Conservation (phyloP, 2,329 filamentous ascomycete genomes). For the Madurella fahalii region DNA sequence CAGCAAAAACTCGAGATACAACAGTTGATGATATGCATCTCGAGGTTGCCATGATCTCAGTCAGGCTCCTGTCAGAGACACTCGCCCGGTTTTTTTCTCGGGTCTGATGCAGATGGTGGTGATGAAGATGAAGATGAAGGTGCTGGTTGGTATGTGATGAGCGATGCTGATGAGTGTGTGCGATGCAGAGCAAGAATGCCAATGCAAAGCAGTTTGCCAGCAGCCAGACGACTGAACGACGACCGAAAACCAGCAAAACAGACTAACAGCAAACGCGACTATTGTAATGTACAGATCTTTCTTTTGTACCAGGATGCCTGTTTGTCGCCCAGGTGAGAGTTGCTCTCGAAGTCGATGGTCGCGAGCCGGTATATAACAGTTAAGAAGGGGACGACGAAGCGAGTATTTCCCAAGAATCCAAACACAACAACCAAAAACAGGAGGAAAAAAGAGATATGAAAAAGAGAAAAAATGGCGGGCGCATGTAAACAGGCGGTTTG, state of each 20-base stretch:
- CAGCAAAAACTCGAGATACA: conserved; percentile 19
- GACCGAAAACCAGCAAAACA: conserved; percentile 41
- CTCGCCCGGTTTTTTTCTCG: conserved; percentile 12
- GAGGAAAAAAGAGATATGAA: conserved; percentile 24
- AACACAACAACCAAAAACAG: conserved; percentile 25
- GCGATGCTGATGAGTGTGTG: conserved; percentile 33
- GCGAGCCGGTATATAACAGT: conserved; percentile 33
- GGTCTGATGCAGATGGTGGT: conserved; percentile 8
- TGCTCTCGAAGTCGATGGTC: conserved; percentile 28
- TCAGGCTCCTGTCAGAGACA: conserved; percentile 18
- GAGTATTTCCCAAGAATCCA: conserved; percentile 27
- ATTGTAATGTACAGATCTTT: conserved; percentile 55
- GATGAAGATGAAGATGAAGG: conserved; percentile 27
- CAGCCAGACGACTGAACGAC: conserved; percentile 38
- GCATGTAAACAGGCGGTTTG: conserved; percentile 24
- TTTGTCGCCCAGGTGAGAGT: conserved; percentile 34
- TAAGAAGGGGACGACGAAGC: conserved; percentile 22
- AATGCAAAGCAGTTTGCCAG: conserved; percentile 33
- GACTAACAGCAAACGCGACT: conserved; percentile 41
- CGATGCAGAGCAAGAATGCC: conserved; percentile 19
- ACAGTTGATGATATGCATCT: conserved; percentile 15
- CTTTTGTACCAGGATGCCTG: conserved; percentile 38
- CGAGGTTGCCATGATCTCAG: conserved; percentile 17
- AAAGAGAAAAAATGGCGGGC: conserved; percentile 24
- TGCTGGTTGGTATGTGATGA: conserved; percentile 32